Evolutionary conservation across 2,329 filamentous ascomycete species (phyloP), one percentile per base, ranked within the genome.

Genomic region (Penicillium sp.): DNA sequence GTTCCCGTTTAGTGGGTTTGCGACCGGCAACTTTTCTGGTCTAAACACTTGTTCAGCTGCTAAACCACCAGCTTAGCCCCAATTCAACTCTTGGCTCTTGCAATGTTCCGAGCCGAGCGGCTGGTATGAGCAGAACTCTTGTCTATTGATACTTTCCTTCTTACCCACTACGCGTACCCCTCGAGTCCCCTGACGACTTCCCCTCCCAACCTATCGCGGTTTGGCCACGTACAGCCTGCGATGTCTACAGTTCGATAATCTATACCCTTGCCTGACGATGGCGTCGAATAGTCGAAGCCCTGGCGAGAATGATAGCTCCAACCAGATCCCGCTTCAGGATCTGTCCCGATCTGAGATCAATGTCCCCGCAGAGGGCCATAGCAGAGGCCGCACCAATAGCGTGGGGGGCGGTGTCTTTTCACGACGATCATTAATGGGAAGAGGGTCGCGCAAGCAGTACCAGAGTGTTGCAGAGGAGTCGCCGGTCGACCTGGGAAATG

Each of bases 241-340:
- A 78, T 77, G 75, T 72, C 68, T 71, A 65, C 68, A 52, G 70
- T 70, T 66, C 66, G 65, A 66, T 77, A 73, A 71, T 65, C 49
- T 57, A 63, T 62, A 62, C 66, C 52, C 53, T 58, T 70, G 71
- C 71, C 68, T 62, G 59, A 75, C 67, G 64, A 78, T 78, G 75
- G 75, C 75, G 68, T 71, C 75, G 52, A 71, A 68, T 63, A 70
- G 68, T 65, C 69, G 72, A 60, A 67, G 64, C 63, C 63, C 62
- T 63, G 68, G 66, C 59, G 57, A 68, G 62, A 57, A 65, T 57
- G 65, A 71, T 39, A 63, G 61, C 52, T 60, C 66, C n/a, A 60
- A 69, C 56, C 74, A 76, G 60, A 93, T 95, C 76, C 89, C 89
- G 58, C 79, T 93, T 57, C 87, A 87, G 73, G 84, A 88, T 65